Percentiles rank a stretch among this genome's conserved stretches.
These are phyloP conservation scores for Stropharia rugosoannulata DNA, from an alignment of 768 basidiomycete species.

Conservation along the genomic window DNA sequence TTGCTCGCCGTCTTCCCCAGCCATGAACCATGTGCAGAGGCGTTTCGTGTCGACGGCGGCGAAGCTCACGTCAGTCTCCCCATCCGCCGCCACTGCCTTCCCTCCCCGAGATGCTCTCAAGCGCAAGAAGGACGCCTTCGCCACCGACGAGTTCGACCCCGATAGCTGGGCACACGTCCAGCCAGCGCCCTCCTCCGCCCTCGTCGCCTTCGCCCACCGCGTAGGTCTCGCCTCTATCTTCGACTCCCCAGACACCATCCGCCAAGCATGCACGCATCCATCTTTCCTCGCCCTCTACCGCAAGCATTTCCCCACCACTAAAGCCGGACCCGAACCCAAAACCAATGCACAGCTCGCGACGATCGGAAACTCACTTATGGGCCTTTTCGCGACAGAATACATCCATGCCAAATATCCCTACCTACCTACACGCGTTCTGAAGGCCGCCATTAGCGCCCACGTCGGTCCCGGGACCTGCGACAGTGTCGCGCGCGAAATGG, in stretches of 20 bases:
- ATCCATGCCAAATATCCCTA: slow-evolving; percentile 82
- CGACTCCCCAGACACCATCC: slow-evolving; percentile 50
- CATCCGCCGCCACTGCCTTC: slow-evolving; percentile 52
- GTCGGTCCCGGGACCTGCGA: slow-evolving; percentile 86
- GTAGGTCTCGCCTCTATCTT: slow-evolving; percentile 68
- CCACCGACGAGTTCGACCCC: slow-evolving; percentile 52
- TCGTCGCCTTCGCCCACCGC: slow-evolving; percentile 75
- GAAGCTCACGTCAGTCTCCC: slow-evolving; percentile 52
- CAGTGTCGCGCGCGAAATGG: slow-evolving; percentile 83
- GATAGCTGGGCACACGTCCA: slow-evolving; percentile 71
- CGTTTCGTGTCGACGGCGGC: slow-evolving; percentile 48
- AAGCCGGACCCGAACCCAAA: slow-evolving; percentile 49
- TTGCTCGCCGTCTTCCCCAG: slow-evolving; percentile 13
- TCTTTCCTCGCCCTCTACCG: slow-evolving; percentile 60
- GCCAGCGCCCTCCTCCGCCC: slow-evolving; percentile 67
- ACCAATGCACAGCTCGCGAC: slow-evolving; percentile 77
- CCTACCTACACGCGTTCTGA: slow-evolving; percentile 87
- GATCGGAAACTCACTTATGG: slow-evolving; percentile 86
- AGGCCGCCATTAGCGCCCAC: slow-evolving; percentile 89
- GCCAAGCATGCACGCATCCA: slow-evolving; percentile 79
- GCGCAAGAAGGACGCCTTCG: slow-evolving; percentile 26
- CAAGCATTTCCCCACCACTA: slow-evolving; percentile 49
- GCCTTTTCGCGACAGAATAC: slow-evolving; percentile 86
- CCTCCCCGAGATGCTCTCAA: slow-evolving; percentile 55
- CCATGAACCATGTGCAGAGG: slow-evolving; percentile 61